Evolutionary conservation across 2,329 filamentous ascomycete species (phyloP), one percentile per base, ranked within the genome.

Genomic region (Phialemoniopsis sp.): DNA sequence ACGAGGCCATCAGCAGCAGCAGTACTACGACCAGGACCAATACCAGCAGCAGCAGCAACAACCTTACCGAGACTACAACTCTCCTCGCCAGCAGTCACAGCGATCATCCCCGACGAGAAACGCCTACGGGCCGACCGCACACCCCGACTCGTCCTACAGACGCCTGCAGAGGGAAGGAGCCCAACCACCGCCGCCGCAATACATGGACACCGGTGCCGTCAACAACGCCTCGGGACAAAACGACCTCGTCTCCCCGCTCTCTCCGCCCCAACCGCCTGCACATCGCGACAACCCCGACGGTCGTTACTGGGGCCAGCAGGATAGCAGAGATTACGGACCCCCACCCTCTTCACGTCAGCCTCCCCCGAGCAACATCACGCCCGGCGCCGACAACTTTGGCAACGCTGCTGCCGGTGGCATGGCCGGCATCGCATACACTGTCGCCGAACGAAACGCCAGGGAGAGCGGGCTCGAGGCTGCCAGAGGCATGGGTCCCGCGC

Each of bases 331-430:
- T 42, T 49, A 54, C 8, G 49, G 52, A 3, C 46, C 48, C 31
- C 29, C 44, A 39, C 38, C 21, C 12, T 32, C 31, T 7, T 14
- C 42, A 35, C 51, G 45, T 37, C 45, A 51, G 40, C 47, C 47
- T n/a, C 48, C 59, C 16, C 55, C 54, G 35, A 60, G 55, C 48
- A 70, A 63, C 51, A 62, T 69, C 40, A 84, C 80, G 2, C 78
- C 80, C 3, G 82, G 78, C 28, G 72, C 78, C 44, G 82, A 88
- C 62, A 87, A 87, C 56, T 78, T 83, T 47, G 72, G 82, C 44
- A 68, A 78, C 36, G 59, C 67, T 30, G 78, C 83, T 13, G 70
- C 73, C 16, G 83, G 81, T 49, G 83, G 81, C 40, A 80, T 88
- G 59, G 71, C 81, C 21, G 82, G 81, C 39, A 78, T 87, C 43